phyloP scores from a whole-genome alignment of 2,329 filamentous ascomycete genomes.

The Chrysoporthe austroafricana region DNA sequence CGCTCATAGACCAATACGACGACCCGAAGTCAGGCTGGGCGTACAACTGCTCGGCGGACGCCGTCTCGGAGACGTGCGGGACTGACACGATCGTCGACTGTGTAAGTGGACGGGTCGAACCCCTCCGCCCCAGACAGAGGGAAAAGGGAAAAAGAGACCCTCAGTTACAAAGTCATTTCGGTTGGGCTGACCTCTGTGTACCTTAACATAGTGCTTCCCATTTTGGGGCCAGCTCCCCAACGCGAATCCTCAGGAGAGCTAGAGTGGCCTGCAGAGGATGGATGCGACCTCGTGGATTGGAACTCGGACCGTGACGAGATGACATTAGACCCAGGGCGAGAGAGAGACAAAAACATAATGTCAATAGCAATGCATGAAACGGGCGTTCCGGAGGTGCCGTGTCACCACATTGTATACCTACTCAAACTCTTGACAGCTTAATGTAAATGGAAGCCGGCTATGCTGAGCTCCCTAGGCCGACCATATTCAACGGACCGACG shows the following conservation, averaged over 20 bases:
- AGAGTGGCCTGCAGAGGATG: not conserved
- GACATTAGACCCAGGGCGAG: not conserved
- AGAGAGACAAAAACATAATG: not conserved
- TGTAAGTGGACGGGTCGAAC: constrained; percentile 1
- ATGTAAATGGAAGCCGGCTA: not conserved
- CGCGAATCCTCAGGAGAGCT: not conserved
- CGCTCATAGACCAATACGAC: constrained; percentile 12
- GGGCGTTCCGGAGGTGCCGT: not conserved
- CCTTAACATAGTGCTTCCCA: constrained; percentile 4
- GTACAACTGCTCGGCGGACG: constrained; percentile 9
- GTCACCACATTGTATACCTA: not conserved
- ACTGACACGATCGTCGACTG: constrained; percentile 7
- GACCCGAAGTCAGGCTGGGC: constrained; percentile 13
- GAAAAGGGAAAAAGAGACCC: not conserved
- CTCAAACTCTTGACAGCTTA: not conserved
- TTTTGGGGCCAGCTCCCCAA: not conserved
- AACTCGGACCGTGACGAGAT: not conserved
- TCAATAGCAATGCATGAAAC: not conserved
- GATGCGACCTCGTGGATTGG: not conserved
- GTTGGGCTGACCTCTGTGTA: not conserved
- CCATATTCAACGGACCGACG: too few species aligned
- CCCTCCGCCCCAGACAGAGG: not conserved
- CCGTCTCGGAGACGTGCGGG: constrained; percentile 2
- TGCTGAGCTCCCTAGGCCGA: too few species aligned
- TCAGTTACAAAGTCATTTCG: not conserved